These are phyloP conservation scores for Galerina marginata DNA, from an alignment of 768 basidiomycete genomes.

Conservation along the genomic window DNA sequence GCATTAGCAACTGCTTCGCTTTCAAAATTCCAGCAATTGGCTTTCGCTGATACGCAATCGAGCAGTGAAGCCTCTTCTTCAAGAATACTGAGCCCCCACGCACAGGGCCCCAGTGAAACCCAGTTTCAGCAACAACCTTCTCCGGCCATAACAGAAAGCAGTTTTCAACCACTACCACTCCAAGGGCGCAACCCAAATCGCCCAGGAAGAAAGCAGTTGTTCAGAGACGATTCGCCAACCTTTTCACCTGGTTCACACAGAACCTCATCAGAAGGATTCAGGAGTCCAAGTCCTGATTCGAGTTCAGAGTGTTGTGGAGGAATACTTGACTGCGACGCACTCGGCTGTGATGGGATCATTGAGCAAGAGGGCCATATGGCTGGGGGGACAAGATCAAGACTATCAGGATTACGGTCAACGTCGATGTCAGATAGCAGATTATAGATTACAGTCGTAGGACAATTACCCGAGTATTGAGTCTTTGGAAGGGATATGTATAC, in stretches of 20 bases:
- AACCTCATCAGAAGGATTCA: constrained; percentile 6
- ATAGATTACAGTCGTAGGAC: constrained; percentile 13
- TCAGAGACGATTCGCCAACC: constrained; percentile 32
- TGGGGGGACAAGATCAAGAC: constrained; percentile 22
- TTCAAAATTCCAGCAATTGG: constrained; percentile 55
- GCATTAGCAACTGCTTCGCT: constrained; percentile 53
- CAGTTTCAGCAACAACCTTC: neutral
- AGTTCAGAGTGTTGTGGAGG: constrained; percentile 55
- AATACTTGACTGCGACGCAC: constrained; percentile 51
- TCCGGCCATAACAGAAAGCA: neutral
- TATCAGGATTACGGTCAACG: constrained; percentile 33
- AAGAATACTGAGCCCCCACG: neutral
- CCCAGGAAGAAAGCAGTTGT: constrained; percentile 34
- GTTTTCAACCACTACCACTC: neutral
- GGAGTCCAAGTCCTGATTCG: constrained; percentile 14
- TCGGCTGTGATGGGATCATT: constrained; percentile 40
- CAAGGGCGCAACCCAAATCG: neutral
- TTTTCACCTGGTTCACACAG: constrained; percentile 15
- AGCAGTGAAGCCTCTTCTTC: neutral
- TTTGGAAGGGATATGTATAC: constrained; percentile 6
- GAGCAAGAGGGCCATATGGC: constrained; percentile 29
- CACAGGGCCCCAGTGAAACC: neutral
- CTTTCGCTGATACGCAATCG: constrained; percentile 33
- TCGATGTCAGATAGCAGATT: constrained; percentile 30
- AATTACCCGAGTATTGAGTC: constrained; percentile 1